These are phyloP conservation scores for Rosa lucieae DNA, from an alignment of 306 rosid species.

Conservation along the genomic window DNA sequence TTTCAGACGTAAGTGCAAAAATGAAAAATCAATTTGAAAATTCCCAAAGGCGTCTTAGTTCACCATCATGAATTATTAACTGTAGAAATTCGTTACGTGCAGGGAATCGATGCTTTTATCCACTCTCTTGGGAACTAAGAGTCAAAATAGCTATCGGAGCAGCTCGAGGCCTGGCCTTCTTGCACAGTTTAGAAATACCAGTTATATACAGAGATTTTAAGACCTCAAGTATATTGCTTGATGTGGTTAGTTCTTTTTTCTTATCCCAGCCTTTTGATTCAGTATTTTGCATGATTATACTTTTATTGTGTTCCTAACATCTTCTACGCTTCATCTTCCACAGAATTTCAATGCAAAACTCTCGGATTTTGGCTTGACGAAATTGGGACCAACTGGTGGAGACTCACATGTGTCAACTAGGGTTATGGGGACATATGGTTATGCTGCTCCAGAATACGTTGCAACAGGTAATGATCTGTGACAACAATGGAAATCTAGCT, in stretches of 20 bases:
- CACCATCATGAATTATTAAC: slow-evolving; percentile 9
- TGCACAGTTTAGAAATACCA: slow-evolving; percentile 66
- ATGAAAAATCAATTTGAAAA: slow-evolving; percentile 14
- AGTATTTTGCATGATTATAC: background rate
- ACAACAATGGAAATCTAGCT: too few relatives aligned
- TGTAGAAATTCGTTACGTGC: background rate
- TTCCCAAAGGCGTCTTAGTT: background rate
- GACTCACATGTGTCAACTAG: slow-evolving; percentile 85
- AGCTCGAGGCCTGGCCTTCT: slow-evolving; percentile 80
- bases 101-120: background rate
- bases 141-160: slow-evolving; percentile 80
- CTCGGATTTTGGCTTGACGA: slow-evolving; percentile 87
- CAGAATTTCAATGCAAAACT: slow-evolving; percentile 79
- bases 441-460: slow-evolving; percentile 88
- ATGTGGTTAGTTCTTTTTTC: slow-evolving; percentile 54
- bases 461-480: slow-evolving; percentile 60
- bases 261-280: background rate
- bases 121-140: slow-evolving; percentile 70
- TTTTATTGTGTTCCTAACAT: slow-evolving; percentile 1
- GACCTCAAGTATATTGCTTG: slow-evolving; percentile 86
- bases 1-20: slow-evolving; percentile 68
- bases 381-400: slow-evolving; percentile 71
- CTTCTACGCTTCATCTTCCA: slow-evolving; percentile 7
- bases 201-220: slow-evolving; percentile 90
- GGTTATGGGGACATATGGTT: slow-evolving; percentile 78